Base-by-base conservation (phyloP, 1,284 basidiomycete genomes). In the Stygiomarasmius scandens region DNA sequence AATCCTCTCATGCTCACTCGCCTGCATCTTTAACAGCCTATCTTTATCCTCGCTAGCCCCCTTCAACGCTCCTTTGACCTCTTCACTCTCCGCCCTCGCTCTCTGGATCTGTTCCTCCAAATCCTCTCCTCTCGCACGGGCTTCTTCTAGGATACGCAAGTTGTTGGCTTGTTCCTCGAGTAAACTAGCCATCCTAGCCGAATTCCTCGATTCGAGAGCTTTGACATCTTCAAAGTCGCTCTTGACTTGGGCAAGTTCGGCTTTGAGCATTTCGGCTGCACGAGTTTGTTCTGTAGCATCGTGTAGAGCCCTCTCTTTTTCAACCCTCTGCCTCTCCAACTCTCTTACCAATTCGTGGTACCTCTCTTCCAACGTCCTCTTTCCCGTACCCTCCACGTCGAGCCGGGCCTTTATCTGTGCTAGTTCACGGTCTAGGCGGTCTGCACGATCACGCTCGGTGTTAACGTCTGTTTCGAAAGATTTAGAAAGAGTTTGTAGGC, bases 1-100 rank as follows among this genome's bases (percentile, higher is more conserved):
- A 51, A 89, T 80, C 16, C 90, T 82, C 60, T 96, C 93, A 64
- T 94, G 90, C 68, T 95, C 92, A 5, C 80, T 84, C 3, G 89
- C 86, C 67, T 94, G 78, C 81, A 41, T 19, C 38, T 16, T 19
- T 16, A 16, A 74, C 19, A 93, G 76, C 22, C 86, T 77, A 61
- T 95, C 92, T 67, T 92, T 89, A 70, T 94, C 90, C 57, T 73
- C 73, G 50, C 83, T 81, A 0, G 88, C 84, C 56, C 89, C 84
- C 53, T 74, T 79, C 50, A 95, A 72, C 38, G 90, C 86, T 41
- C 76, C 74, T 55, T 84, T 79, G 19, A 93, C 81, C 2, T 84
- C 79, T 24, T 83, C 84, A 52, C 86, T 85, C 70, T 93, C 87
- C 23, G 75, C 65, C 1, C 90, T 79, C 36, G 89, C 89, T 0